Evolutionary conservation across 1,139 yeast genomes (phyloP), one percentile per base, ranked within the genome.

Genomic region (Hemisphaericaspora subhashii): DNA sequence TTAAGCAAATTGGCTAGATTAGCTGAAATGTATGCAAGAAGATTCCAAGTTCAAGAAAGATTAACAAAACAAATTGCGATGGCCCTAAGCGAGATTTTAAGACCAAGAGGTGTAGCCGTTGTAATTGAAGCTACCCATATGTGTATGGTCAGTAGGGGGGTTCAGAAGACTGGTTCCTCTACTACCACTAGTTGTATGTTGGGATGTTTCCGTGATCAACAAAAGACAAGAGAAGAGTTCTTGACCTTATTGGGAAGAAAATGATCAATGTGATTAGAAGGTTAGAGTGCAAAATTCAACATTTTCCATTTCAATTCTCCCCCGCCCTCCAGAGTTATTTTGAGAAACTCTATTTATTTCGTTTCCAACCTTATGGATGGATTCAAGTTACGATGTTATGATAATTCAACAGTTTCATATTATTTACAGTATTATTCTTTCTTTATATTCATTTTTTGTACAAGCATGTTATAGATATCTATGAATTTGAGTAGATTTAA

Each of bases 81-180:
- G 86, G 97, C 98, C 0, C 65, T 92, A 37, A 81, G 85, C 62
- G 97, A 89, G 56, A 86, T 90, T 45, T 72, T 92, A 53, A 83
- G 85, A 57, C 98, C 99, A 13, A 77, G 92, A 53, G 98, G 98
- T 40, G 98, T 92, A 11, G 98, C 98, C 0, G 98, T 92, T 29
- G 97, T 92, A 17, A 89, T 92, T 57, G 98, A 92, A 63, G 98
- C 98, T 20, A 81, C 94, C 8, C 99, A 92, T 60, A 92, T 94
- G 98, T 92, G 99, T 64, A 92, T 92, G 99, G 98, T 90, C 23
- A 88, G 95, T 62, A 79, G 99, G 58, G 99, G 99, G 36, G 89
- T 92, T 17, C 97, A 92, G 61, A 94, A 92, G 64, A 81, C 96
- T 0, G 97, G 98, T 1, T 85, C 96, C 15, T 78, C 87, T 20